Base-by-base conservation (phyloP, 2,329 filamentous ascomycete genomes). In the Xylariales sp. region DNA sequence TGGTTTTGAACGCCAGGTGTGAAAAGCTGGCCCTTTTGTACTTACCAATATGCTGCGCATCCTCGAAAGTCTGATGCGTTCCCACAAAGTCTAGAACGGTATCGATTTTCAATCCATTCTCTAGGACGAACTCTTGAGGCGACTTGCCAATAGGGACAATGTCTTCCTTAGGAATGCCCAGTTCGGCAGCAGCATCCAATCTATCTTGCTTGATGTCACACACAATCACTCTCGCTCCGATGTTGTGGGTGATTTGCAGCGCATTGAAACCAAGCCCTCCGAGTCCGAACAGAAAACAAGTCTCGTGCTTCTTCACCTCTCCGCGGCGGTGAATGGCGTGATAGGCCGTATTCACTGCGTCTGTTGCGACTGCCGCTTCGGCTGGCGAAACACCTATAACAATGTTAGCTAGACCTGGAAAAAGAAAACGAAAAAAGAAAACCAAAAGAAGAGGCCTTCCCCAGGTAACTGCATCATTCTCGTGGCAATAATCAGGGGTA, bases 261-360 rank as follows among this genome's bases (percentile, higher is more conserved):
- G 56, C 65, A 41, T 67, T 66, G 36, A 66, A 62, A 2, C 64
- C 64, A 3, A 67, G 47, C 1, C 64, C 64, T 5, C 63, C 63
- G 0, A 67, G 55, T 1, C 63, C 63, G 40, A 63, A 66, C 6
- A 67, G 50, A 25, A 63, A 63, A 12, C 66, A 54, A 1, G 57
- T 64, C 40, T 66, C 60, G 1, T 52, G 38, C 2, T 46, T 40
- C 30, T 57, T 56, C 20, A 66, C 55, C 27, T 63, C 53, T 2
- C 51, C 63, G 2, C 60, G 53, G 4, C 56, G 46, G 6, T 52
- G 55, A 30, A 66, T 61, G 6, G 62, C 64, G 29, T 65, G 61
- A 42, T 65, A 66, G 2, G 61, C 56, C 5, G 63, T 66, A 16
- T 52, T 56, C 1, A 67, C 62, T 2, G 63, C 63, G 44, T 67